Percentiles rank a stretch among this genome's conserved stretches.
Evolutionary conservation across 179 eudicot species (phyloP).

Genomic region (Amaranthus tricolor): DNA sequence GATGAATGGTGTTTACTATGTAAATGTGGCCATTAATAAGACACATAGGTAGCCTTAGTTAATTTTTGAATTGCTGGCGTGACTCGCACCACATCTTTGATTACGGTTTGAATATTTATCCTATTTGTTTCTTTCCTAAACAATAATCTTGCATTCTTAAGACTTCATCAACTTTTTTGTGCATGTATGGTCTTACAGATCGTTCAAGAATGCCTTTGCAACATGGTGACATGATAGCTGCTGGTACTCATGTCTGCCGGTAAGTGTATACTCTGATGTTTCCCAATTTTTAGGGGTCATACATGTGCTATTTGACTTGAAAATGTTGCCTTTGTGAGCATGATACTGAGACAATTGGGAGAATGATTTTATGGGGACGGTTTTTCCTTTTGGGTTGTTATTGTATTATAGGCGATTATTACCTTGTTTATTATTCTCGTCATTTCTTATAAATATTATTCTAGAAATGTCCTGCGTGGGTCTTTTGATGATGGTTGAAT

Average conservation of each 20-base stretch:
- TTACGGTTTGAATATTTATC: background rate
- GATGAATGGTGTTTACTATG: too few species aligned
- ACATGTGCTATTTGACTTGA: background rate
- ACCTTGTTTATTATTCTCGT: background rate
- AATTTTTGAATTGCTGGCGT: background rate
- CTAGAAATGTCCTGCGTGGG: too few species aligned
- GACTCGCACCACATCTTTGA: background rate
- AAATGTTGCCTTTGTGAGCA: background rate
- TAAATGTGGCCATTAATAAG: too few species aligned
- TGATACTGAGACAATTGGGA: background rate
- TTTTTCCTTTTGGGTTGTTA: background rate
- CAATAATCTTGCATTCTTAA: background rate
- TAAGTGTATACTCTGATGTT: slow-evolving; percentile 27
- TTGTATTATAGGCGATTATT: too few species aligned
- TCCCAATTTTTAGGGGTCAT: background rate
- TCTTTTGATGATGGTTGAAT: too few species aligned
- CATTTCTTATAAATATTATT: too few species aligned
- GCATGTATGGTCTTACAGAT: slow-evolving; percentile 41
- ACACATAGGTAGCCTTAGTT: too few species aligned
- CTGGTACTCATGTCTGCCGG: slow-evolving; percentile 67
- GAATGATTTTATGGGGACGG: background rate
- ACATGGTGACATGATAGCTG: slow-evolving; percentile 66
- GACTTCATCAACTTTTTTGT: background rate
- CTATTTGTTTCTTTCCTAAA: background rate
- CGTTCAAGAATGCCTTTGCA: slow-evolving; percentile 62